Evolutionary conservation across 495 filamentous ascomycete genomes (phyloP), one percentile per base, ranked within the genome.

Genomic region (Margaritispora aquatica): DNA sequence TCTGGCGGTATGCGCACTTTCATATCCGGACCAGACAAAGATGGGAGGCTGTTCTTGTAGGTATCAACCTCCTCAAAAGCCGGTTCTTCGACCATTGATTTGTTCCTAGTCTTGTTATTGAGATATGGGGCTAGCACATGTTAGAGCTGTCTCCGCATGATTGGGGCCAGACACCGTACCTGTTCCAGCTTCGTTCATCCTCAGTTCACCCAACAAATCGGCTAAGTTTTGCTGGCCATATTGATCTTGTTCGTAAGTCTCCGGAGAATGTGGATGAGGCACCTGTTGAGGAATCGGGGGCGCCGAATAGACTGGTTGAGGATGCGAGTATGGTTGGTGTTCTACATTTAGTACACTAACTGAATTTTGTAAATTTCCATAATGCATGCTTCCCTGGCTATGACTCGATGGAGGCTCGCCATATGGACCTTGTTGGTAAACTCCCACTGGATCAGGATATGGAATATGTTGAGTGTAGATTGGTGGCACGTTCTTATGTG

Each of bases 1-100:
- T 94, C 92, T 11, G 89, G 89, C 3, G 93, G 94, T 63, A 99
- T 97, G 56, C 90, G 84, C 51, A 97, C 84, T 53, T 84, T 89
- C 11, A 82, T 75, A 34, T 90, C 89, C 22, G 87, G 81, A 17
- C 86, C 84, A 2, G 82, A 78, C 13, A 77, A 77, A 27, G 86
- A 76, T 24, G 84, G 82, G 4, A 96, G 67, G 44, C 73, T 60
- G 36, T 75, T 71, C 65, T 82, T 82, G 59, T 75, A 80, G 49
- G 92, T 86, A 60, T 92, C 87, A 2, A 70, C 66, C 27, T 92
- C 92, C 57, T 94, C 90, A 49, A 92, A 77, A 9, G 86, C 83
- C 17, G 90, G 89, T 24, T 89, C 84, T 67, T 89, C 88, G 20
- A 88, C 86, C 4, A 82, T 75, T 48, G 76, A 75, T 68, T 75